Evolutionary conservation across 768 basidiomycete species (phyloP), one percentile per base, ranked within the genome.

Genomic region (Erythrobasidium yunnanense): DNA sequence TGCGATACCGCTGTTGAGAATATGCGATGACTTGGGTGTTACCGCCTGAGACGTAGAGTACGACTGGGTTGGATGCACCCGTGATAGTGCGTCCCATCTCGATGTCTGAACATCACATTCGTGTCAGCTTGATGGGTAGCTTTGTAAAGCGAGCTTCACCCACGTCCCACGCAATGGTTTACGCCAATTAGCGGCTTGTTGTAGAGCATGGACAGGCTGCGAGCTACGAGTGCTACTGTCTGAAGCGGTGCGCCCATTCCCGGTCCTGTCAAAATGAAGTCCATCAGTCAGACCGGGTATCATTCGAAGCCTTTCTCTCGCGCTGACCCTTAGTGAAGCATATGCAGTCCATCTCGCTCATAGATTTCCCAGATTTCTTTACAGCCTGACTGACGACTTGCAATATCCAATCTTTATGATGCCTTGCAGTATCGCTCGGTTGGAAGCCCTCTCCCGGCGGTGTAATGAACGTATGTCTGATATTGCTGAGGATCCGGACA

Each of bases 11-110:
- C 76, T 97, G 91, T 66, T 87, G 86, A 22, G 92, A 97, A 76
- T 99, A 99, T 0, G 95, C 95, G 72, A 99, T 97, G 17, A 99
- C 92, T 77, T 99, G 95, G 0, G 95, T 97, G 77, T 99, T 99
- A 2, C 95, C 95, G 13, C 95, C 95, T 0, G 95, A 97, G 20
- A 99, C 95, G 73, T 99, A 99, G 34, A 99, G 83, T 4, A 97
- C 91, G 71, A 99, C 85, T 0, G 95, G 95, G 73, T 97, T 91
- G 66, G 85, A 85, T 2, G 95, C 92, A 51, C 86, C 87, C 1
- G 95, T 97, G 69, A 99, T 88, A 69, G 89, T 83, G 45, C 95
- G 83, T 34, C 95, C 95, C 87, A 97, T 99, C 77, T 99, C 95
- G 70, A 99, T 99, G 76, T 99, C 95, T 97, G 74, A 23, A 15